Base-by-base conservation (phyloP, 1,139 yeast genomes). In the Yamadazyma epiphylla region DNA sequence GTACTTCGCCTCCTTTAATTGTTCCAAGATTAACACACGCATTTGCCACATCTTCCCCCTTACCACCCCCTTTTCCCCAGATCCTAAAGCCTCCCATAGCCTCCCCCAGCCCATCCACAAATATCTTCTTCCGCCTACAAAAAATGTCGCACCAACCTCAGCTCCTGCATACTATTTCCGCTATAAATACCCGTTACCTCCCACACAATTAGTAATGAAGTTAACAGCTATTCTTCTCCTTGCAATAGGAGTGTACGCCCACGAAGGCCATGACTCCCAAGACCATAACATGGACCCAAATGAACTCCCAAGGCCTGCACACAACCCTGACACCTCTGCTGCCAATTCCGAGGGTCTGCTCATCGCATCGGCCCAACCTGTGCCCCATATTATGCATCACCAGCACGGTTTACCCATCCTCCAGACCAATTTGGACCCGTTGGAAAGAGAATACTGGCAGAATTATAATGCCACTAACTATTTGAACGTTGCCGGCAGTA, bases 401-500 rank as follows among this genome's bases (percentile, higher is more conserved):
- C 49, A 60, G 35, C 96, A 87, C 48, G 95, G 96, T 1, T 53
- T 74, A 37, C 91, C 95, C 0, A 84, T 88, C 25, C 64, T 88
- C 27, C 64, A 84, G 29, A 83, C 86, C 1, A 49, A 74, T 17
- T 63, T 88, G 28, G 69, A 78, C 23, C 84, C 91, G 0, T 82
- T 77, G 32, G 96, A 88, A 55, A 63, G 77, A 33, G 54, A 70
- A 15, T 88, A 70, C 55, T 89, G 97, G 97, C 80, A 79, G 33
- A 55, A 58, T 22, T 89, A 87, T 57, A 77, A 84, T 48, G 77
- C 94, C n/a, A 81, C 94, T 5, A 82, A 87, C 10, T 88, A 73
- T 53, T 75, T 86, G 56, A 77, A 73, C 9, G 58, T 76, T n/a
- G 73, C 70, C 1, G 50, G 70, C 1, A 55, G 65, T 4, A 71